phyloP scores from a whole-genome alignment of 306 rosid genomes.

The Cercis canadensis region DNA sequence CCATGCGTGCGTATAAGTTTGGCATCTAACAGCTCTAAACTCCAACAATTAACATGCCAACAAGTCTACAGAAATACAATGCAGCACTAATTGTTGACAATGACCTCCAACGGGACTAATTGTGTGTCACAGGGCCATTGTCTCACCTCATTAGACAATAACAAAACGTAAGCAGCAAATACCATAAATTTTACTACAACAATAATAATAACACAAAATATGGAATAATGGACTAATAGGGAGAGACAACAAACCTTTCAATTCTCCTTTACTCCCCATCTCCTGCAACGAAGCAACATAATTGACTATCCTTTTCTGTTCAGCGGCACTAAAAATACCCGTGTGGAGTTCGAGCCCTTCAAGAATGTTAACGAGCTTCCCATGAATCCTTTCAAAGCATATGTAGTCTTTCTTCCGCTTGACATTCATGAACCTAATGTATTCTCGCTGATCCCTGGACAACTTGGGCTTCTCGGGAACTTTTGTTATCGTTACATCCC shows the following conservation, averaged over 20 bases:
- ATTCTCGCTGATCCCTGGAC: constrained; percentile 82
- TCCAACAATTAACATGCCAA: too few relatives aligned
- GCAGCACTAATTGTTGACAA: background rate
- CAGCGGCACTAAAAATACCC: constrained; percentile 85
- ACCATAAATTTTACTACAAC: background rate
- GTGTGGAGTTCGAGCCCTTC: constrained; percentile 93
- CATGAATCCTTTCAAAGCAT: constrained; percentile 75
- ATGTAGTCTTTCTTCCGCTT: constrained; percentile 64
- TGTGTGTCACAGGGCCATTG: background rate
- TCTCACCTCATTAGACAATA: background rate
- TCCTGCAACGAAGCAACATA: constrained; percentile 64
- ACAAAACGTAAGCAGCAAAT: background rate
- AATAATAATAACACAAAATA: background rate
- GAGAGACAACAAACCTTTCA: constrained; percentile 70
- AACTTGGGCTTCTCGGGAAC: constrained; percentile 65
- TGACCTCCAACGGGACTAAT: background rate
- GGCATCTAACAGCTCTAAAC: too few relatives aligned
- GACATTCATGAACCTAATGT: constrained; percentile 70
- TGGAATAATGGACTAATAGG: background rate
- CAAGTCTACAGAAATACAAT: too few relatives aligned
- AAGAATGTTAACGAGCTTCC: constrained; percentile 72
- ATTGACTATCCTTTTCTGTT: constrained; percentile 80
- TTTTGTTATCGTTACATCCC: constrained; percentile 42
- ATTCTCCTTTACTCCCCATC: constrained; percentile 74
- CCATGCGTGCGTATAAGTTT: too few relatives aligned